Base-by-base conservation (phyloP, 768 basidiomycete species). In the Goffeauzyma gilvescens region DNA sequence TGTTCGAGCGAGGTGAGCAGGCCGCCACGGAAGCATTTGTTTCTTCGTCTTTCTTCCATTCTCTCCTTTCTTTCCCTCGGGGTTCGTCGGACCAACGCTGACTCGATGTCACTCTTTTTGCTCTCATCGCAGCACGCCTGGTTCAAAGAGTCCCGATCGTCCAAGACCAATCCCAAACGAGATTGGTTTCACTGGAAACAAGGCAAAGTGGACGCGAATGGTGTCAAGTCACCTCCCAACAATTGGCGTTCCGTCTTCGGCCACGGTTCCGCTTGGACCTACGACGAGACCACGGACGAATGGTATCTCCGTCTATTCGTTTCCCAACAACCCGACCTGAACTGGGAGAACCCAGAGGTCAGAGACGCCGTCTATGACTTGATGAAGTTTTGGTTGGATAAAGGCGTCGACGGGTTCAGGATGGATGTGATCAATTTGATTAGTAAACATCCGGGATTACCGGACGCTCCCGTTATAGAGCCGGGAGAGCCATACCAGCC, bases 111-210 rank as follows among this genome's bases (percentile, higher is more conserved):
- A n/a, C n/a, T n/a, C n/a, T n/a, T n/a, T n/a, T n/a, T n/a, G n/a
- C n/a, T n/a, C 14, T 39, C 30, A 17, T 31, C 15, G 23, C 48
- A 80, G 76, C 80, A 81, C 51, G 68, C 66, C 9, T 82, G 81
- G 80, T 83, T 81, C 64, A 46, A 68, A 24, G 66, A 73, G 51
- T 76, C 77, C 20, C 71, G 50, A 57, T 68, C 62, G 55, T 73
- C 65, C 35, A 66, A 66, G 38, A 58, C 65, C 6, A 67, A 71
- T 53, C 70, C 74, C 0, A 79, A 77, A 58, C 71, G 79, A 12
- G 72, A 81, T 54, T 81, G 78, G 77, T 83, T 80, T 60, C 69
- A 77, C 46, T 81, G 80, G 79, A 70, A 73, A 13, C 72, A 75
- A 3, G 72, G 76, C 2, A 69, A 64, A 49, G 68, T 64, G 49